Evolutionary conservation across 306 rosid genomes (phyloP).

Genomic region (Dryas alaskensis): DNA sequence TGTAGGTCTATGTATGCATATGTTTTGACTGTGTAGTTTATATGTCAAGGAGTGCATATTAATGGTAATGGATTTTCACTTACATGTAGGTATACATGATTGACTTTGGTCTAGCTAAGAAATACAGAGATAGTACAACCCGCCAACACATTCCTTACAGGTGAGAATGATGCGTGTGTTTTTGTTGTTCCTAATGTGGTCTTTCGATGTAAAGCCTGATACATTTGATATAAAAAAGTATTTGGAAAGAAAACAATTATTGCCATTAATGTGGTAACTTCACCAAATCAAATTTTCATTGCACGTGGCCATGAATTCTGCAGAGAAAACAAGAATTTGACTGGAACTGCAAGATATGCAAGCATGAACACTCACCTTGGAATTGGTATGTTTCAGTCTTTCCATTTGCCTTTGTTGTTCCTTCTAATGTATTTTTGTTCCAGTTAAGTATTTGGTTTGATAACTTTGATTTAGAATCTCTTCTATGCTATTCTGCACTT

Average conservation of each 20-base stretch:
- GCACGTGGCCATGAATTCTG: conserved; percentile 25
- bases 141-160: conserved; percentile 98
- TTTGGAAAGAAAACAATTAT: neutral
- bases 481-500: conserved; percentile 35
- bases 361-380: conserved; percentile 98
- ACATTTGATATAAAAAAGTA: neutral
- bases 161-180: conserved; percentile 37
- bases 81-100: conserved; percentile 47
- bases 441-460: conserved; percentile 21
- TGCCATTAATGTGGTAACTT: neutral
- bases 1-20: neutral
- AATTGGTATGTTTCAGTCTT: conserved; percentile 50
- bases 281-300: conserved; percentile 7
- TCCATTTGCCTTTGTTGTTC: conserved; percentile 15
- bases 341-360: conserved; percentile 98
- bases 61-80: conserved; percentile 22
- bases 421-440: conserved; percentile 14
- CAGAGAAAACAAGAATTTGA: conserved; percentile 97
- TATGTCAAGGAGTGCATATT: neutral
- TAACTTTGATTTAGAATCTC: conserved; percentile 23
- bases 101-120: conserved; percentile 98
- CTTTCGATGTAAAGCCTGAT: neutral
- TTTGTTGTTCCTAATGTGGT: conserved; percentile 3
- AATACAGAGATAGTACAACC: conserved; percentile 82
- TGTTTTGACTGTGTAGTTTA: neutral